Base-by-base conservation (phyloP, 2,329 filamentous ascomycete genomes). In the Colletotrichum salicis region DNA sequence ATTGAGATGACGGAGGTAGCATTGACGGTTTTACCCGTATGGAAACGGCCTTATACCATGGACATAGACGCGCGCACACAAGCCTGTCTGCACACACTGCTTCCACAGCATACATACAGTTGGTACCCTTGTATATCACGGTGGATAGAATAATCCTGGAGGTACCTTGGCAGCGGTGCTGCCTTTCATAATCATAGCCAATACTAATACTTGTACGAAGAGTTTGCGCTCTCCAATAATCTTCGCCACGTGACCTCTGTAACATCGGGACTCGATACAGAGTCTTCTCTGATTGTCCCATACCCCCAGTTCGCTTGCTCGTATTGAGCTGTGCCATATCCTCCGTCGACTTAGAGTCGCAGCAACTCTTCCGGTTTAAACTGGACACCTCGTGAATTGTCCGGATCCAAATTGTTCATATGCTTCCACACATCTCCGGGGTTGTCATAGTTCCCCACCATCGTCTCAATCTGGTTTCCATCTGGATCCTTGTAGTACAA, bases 401-500 rank as follows among this genome's bases (percentile, higher is more conserved):
- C 67, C 63, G 85, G 84, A 19, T 76, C 75, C 3, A 78, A 59
- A 0, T 74, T 64, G 12, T 22, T 57, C 83, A 88, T 84, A 73
- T 80, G 86, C 11, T 70, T 77, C 1, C 71, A 80, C 0, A 82
- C 80, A 55, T 84, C 84, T 12, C 79, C 78, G 1, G 66, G 67
- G 0, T 77, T 80, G 4, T 79, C 77, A 63, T 85, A 84, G 61
- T 83, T 84, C 65, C 85, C 83, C 6, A 85, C 81, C 75, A 86
- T 83, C 1, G 79, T 81, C 78, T 87, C 86, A 31, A 87, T 58
- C 72, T 77, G 67, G 74, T 87, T 87, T 8, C 84, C 83, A 74
- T 87, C 84, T 3, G 84, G 85, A 75, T 87, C 86, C 5, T 72
- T 68, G 73, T 86, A 87, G 75, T 87, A 87, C 35, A 87, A 80